Base-by-base conservation (phyloP, 1,139 yeast genomes). In the Suhomyces wounanorum region DNA sequence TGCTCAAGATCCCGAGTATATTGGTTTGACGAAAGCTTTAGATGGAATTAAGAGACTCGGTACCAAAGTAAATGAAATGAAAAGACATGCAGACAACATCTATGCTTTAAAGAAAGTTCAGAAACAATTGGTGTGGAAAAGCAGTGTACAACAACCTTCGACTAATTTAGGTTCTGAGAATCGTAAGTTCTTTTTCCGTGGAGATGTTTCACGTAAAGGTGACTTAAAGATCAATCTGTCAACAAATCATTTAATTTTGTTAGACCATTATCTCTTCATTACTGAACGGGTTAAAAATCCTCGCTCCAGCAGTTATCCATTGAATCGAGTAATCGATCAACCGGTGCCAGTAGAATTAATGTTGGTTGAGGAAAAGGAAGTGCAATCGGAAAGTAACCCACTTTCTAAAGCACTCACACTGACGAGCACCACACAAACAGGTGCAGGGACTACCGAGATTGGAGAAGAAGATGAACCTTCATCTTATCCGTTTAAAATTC, bases 181-280 rank as follows among this genome's bases (percentile, higher is more conserved):
- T 48, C 73, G 96, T 54, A 78, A 72, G 56, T 72, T 89, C 40
- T 64, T 86, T 38, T 75, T 76, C 57, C 73, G 87, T 21, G 95
- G 94, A 0, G 82, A 80, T 44, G 78, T 87, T 23, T 62, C 74
- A 6, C 74, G 89, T 50, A 83, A 85, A 57, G 85, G 91, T 36
- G 89, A 84, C 48, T 69, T 73, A 70, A 84, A 77, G 75, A 75
- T 79, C 50, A 84, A 76, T 51, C 75, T 81, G 48, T 74, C 66
- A 55, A 75, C 66, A 7, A 71, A 70, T 16, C 87, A 83, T 59
- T 60, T 88, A 36, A 82, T 89, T 25, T 68, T 89, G 38, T 70
- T 90, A 49, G 96, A 90, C 62, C 88, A 90, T 60, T 89, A 77
- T 59, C 67, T 90, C 43, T 69, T 90, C 23, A 77, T 90, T 8